Percentiles rank a stretch among this genome's conserved stretches.
phyloP scores from a whole-genome alignment of 2,329 filamentous ascomycete genomes.

The Phaeosphaeria sp. region DNA sequence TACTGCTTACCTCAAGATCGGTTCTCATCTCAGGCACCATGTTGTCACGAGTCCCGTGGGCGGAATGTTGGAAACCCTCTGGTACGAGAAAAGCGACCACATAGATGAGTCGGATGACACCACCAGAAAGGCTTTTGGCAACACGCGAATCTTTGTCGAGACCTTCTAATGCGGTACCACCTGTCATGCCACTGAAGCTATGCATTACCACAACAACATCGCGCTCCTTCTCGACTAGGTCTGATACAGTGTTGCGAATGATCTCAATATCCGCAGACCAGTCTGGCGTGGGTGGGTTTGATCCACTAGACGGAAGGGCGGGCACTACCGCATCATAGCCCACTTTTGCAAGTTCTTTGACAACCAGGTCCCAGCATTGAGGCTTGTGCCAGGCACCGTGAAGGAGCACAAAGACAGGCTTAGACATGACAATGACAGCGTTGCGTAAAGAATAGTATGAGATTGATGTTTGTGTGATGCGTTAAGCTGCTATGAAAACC shows the following conservation, averaged over 20 bases:
- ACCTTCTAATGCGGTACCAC: conserved; percentile 7
- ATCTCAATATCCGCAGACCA: conserved; percentile 7
- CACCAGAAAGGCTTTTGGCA: conserved; percentile 8
- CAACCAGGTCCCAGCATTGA: conserved; percentile 5
- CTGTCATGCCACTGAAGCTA: conserved; percentile 13
- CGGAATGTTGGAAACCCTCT: conserved; percentile 13
- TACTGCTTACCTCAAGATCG: conserved; percentile 5
- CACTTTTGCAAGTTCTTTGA: not conserved
- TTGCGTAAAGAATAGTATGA: not conserved
- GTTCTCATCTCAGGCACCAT: conserved; percentile 10
- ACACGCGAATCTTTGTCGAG: conserved; percentile 11
- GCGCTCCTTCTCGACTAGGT: conserved; percentile 7
- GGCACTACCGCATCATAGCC: conserved; percentile 6
- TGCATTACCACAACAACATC: conserved; percentile 19
- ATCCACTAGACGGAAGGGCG: conserved; percentile 5
- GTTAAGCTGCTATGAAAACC: too few relatives aligned
- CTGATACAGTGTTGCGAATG: conserved; percentile 8
- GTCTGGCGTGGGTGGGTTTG: conserved; percentile 9
- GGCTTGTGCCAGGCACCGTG: conserved; percentile 19
- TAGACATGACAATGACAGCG: conserved; percentile 7
- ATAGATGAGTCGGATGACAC: conserved; percentile 15
- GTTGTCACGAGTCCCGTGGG: conserved; percentile 3
- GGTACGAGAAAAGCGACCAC: conserved; percentile 13
- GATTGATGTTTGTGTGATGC: not conserved
- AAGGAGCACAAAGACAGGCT: conserved; percentile 16